phyloP scores from a whole-genome alignment of 2,329 filamentous ascomycete genomes.

The Emmonsia crescens region DNA sequence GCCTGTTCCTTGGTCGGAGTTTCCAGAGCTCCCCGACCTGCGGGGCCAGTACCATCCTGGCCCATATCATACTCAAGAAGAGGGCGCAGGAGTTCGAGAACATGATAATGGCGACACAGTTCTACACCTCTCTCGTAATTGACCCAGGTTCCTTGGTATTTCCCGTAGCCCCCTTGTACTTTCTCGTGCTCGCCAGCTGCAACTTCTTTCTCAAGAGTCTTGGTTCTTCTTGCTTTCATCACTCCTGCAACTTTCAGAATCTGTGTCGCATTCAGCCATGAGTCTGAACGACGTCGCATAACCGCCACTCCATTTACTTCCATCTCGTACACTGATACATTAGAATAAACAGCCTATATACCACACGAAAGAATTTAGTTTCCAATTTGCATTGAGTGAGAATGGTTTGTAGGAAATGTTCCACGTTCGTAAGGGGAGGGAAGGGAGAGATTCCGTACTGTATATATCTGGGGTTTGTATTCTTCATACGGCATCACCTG shows the following conservation, averaged over 20 bases:
- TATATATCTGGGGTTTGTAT: conserved; percentile 39
- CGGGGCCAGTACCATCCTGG: conserved; percentile 49
- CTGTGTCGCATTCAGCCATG: conserved; percentile 96
- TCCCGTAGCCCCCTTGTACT: conserved; percentile 95
- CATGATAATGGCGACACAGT: conserved; percentile 67
- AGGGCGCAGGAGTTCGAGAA: conserved; percentile 38
- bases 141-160: conserved; percentile 99
- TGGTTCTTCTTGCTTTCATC: conserved; percentile 94
- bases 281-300: conserved; percentile 90
- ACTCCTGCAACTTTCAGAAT: conserved; percentile 96
- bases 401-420: background rate
- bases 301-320: conserved; percentile 87
- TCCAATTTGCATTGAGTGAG: background rate
- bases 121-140: conserved; percentile 84
- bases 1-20: conserved; percentile 98
- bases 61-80: conserved; percentile 41
- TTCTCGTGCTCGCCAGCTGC: conserved; percentile 95
- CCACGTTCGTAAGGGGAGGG: background rate
- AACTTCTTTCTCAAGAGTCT: conserved; percentile 96
- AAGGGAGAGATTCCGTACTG: conserved; percentile 21
- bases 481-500: conserved; percentile 28
- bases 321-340: conserved; percentile 97
- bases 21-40: conserved; percentile 67
- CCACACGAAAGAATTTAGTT: background rate
- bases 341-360: conserved; percentile 25